A percentile compares a stretch with the other conserved stretches of the same genome.
These are phyloP conservation scores for Kuraishia piskuri DNA, from an alignment of 805 yeast genomes.

Conservation along the genomic window DNA sequence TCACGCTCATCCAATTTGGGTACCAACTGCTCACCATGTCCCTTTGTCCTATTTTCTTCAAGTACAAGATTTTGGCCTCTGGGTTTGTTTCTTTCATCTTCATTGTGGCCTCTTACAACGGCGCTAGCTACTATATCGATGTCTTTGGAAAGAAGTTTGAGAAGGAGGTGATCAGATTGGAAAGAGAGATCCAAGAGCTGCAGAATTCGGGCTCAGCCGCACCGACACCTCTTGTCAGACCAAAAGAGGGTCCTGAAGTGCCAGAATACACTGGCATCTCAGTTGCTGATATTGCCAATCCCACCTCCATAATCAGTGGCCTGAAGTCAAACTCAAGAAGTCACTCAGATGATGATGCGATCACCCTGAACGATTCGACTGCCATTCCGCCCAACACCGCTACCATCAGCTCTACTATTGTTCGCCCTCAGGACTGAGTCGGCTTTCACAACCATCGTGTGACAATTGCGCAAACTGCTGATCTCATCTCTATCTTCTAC, in stretches of 20 bases:
- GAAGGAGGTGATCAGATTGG: constrained; percentile 69
- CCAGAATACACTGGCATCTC: neutral
- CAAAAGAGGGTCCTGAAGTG: neutral
- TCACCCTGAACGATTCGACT: neutral
- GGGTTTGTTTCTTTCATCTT: constrained; percentile 67
- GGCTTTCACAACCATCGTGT: neutral
- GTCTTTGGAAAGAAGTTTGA: constrained; percentile 86
- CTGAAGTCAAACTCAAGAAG: neutral
- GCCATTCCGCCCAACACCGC: neutral
- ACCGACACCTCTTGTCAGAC: neutral
- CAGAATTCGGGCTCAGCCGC: constrained; percentile 21
- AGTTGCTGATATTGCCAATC: neutral
- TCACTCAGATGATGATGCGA: neutral
- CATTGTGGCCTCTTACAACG: constrained; percentile 75
- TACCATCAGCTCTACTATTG: neutral
- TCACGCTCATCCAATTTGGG: constrained; percentile 76
- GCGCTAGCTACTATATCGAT: constrained; percentile 92
- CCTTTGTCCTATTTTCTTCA: constrained; percentile 84
- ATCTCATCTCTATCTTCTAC: neutral
- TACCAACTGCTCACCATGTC: constrained; percentile 85
- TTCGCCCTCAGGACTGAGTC: neutral
- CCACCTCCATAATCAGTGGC: neutral
- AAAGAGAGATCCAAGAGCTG: constrained; percentile 58
- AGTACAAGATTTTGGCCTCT: constrained; percentile 56
- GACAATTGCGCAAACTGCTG: neutral